Evolutionary conservation across 352 stramenopile species (phyloP).

Genomic region (Peronospora farinosa): DNA sequence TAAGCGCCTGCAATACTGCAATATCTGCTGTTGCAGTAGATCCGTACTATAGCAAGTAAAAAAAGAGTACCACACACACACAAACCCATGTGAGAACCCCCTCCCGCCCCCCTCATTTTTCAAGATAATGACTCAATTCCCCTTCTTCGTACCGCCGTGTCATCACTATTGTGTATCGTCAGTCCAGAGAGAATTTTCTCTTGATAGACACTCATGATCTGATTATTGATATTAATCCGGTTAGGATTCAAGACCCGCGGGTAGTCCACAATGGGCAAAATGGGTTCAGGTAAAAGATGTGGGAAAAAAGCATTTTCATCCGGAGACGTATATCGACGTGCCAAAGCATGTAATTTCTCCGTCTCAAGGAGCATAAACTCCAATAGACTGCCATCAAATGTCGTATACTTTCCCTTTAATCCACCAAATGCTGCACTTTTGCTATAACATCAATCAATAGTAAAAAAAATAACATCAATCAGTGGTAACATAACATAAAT

Average conservation of each 20-base stretch:
- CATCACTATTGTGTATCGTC: slow-evolving; percentile 84
- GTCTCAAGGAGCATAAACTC: slow-evolving; percentile 98
- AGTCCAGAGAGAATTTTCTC: slow-evolving; percentile 92
- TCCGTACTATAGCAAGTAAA: slow-evolving; percentile 53
- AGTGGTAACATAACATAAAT: no score
- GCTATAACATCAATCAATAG: slow-evolving; percentile 17
- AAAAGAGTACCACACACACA: slow-evolving; percentile 4
- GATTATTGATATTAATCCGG: slow-evolving; percentile 96
- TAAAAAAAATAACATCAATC: no score
- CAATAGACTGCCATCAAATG: slow-evolving; percentile 78
- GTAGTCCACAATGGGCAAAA: slow-evolving; percentile 90
- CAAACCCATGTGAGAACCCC: neutral
- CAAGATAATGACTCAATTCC: neutral
- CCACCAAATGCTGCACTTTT: slow-evolving; percentile 66
- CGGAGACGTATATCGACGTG: slow-evolving; percentile 95
- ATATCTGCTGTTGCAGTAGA: slow-evolving; percentile 87
- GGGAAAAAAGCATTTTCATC: slow-evolving; percentile 99
- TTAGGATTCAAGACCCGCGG: slow-evolving; percentile 91
- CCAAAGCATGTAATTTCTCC: slow-evolving; percentile 90
- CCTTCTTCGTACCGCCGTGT: slow-evolving; percentile 44
- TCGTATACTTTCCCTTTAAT: slow-evolving; percentile 81
- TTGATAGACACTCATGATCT: slow-evolving; percentile 95
- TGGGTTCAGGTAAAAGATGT: slow-evolving; percentile 84
- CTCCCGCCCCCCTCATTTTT: no score
- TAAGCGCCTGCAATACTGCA: slow-evolving; percentile 91